Evolutionary conservation across 306 rosid genomes (phyloP), one percentile per base, ranked within the genome.

Genomic region (Cucumis melo): DNA sequence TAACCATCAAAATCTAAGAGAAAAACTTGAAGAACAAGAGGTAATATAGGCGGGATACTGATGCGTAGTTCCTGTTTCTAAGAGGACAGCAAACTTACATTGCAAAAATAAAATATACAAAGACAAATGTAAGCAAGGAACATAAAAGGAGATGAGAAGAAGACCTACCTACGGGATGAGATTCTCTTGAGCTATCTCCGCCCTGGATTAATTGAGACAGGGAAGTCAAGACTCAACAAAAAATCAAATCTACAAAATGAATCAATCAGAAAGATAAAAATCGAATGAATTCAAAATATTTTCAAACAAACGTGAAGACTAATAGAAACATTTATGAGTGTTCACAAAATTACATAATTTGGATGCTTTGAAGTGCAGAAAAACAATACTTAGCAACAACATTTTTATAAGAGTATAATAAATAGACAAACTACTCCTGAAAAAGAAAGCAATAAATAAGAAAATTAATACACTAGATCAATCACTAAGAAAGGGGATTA

Each of bases 111-210:
- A 24, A 46, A 71, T 68, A 29, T 73, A 73, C 24, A 16, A 72
- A 50, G 23, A 73, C 60, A 73, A 50, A 3, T 58, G 44, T 67
- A 73, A 68, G 29, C 77, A 80, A 60, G 46, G 24, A 79, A 62
- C 10, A 75, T 51, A 41, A 75, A 57, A 42, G 29, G 4, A 75
- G 60, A 41, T 14, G 39, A 24, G 38, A 29, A 56, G 44, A 42
- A 56, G 79, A 59, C 91, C 68, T 89, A 93, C 98, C 98, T 5
- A 78, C 50, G 41, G 64, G 72, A 80, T 59, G 78, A 76, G 84
- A 60, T 36, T 71, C 84, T 72, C 66, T 74, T 34, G 78, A 75
- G 77, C 61, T 68, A 84, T 84, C 95, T 73, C 83, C 87, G 55
- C 81, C 89, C 96, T 91, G 86, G 65, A 85, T 71, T 77, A 82